phyloP scores from a whole-genome alignment of 495 filamentous ascomycete genomes.

The Penicillium malachiteum region DNA sequence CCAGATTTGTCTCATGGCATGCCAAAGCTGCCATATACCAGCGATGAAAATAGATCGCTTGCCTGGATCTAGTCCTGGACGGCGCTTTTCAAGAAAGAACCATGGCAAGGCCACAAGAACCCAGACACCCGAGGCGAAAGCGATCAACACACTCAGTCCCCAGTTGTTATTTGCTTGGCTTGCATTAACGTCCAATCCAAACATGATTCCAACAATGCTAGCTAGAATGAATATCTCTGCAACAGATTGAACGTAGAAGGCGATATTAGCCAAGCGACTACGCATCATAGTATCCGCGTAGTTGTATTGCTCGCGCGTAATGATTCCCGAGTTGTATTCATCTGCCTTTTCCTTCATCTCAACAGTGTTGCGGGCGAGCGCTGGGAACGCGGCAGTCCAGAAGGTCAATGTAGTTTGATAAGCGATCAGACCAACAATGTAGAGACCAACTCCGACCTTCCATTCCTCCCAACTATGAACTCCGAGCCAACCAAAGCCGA shows the following conservation, averaged over 20 bases:
- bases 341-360: slow-evolving; percentile 54
- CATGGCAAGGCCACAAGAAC: slow-evolving; percentile 58
- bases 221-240: slow-evolving; percentile 61
- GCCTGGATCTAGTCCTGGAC: slow-evolving; percentile 56
- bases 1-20: slow-evolving; percentile 59
- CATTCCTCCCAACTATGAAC: slow-evolving; percentile 56
- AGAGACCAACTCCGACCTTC: slow-evolving; percentile 55
- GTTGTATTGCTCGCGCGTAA: slow-evolving; percentile 59
- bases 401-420: slow-evolving; percentile 67
- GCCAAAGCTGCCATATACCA: slow-evolving; percentile 57
- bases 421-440: slow-evolving; percentile 63
- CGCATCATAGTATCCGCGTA: slow-evolving; percentile 61
- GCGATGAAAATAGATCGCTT: slow-evolving; percentile 50
- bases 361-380: slow-evolving; percentile 57
- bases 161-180: slow-evolving; percentile 61
- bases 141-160: slow-evolving; percentile 62
- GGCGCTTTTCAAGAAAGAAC: slow-evolving; percentile 62
- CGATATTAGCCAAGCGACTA: slow-evolving; percentile 57
- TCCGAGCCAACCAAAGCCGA: slow-evolving; percentile 65
- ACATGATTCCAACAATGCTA: slow-evolving; percentile 63
- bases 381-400: slow-evolving; percentile 66
- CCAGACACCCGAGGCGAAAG: slow-evolving; percentile 64
- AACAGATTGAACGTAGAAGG: slow-evolving; percentile 61
- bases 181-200: slow-evolving; percentile 56
- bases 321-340: slow-evolving; percentile 48